Conservation (phyloP, 176 grass and related monocot genomes). For the Phoenix roebelenii region DNA sequence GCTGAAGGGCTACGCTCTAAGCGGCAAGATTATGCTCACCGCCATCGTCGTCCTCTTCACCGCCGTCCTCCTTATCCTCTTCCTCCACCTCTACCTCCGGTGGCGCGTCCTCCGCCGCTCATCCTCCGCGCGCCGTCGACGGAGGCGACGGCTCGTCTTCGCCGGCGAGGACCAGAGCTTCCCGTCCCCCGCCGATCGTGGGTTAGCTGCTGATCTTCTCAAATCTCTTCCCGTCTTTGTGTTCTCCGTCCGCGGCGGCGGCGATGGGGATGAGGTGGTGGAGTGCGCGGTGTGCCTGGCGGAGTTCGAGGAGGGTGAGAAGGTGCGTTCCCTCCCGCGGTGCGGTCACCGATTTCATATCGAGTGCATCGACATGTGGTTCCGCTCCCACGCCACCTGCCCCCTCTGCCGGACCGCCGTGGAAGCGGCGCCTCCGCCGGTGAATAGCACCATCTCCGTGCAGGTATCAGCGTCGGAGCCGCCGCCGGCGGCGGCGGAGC, state of each 20-base stretch:
- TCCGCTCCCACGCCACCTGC: not conserved
- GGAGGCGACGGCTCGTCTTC: not conserved
- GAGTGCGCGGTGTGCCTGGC: not conserved
- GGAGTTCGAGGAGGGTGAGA: conserved; percentile 2
- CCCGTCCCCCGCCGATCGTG: not conserved
- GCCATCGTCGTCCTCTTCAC: not conserved
- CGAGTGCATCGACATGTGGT: not conserved
- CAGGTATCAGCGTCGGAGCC: no score
- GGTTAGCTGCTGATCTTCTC: not conserved
- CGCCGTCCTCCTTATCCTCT: not conserved
- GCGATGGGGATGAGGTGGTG: not conserved
- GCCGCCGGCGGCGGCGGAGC: no score
- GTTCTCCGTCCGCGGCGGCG: not conserved
- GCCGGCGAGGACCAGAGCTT: not conserved
- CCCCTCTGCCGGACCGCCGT: not conserved
- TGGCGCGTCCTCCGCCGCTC: not conserved
- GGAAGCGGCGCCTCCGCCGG: not conserved
- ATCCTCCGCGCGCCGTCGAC: not conserved
- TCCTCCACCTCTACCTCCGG: conserved; percentile 3
- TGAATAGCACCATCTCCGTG: not conserved
- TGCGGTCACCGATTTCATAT: not conserved
- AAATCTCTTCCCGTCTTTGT: not conserved
- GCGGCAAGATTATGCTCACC: conserved; percentile 6
- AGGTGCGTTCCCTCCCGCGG: not conserved
- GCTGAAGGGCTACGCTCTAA: not conserved